A percentile compares a stretch with the other conserved stretches of the same genome.
Conservation (phyloP, 75 land plant species). For the Larix kaempferi region DNA sequence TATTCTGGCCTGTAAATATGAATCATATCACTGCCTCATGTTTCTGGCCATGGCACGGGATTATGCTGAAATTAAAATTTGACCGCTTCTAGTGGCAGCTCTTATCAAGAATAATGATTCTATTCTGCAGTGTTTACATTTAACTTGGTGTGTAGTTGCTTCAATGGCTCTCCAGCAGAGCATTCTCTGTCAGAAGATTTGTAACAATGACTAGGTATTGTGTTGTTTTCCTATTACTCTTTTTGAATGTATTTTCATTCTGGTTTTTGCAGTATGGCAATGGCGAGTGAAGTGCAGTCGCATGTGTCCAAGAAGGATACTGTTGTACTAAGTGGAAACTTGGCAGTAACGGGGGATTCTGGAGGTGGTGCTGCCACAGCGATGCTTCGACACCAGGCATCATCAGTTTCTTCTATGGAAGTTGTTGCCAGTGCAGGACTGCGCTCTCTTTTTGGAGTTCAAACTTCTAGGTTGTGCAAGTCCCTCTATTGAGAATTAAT, state of each 20-base stretch:
- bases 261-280: constrained; percentile 63
- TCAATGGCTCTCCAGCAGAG: not conserved
- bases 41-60: not conserved
- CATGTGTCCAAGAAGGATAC: constrained; percentile 75
- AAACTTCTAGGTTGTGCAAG: constrained; percentile 65
- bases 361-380: constrained; percentile 77
- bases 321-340: constrained; percentile 74
- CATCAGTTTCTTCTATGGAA: constrained; percentile 75
- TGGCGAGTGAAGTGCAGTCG: constrained; percentile 79
- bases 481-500: not conserved
- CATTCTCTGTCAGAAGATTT: not conserved
- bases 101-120: not conserved
- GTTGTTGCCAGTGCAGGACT: constrained; percentile 76
- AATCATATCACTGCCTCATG: not conserved
- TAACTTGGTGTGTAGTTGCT: not conserved
- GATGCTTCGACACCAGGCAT: constrained; percentile 61
- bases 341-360: constrained; percentile 47
- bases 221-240: not conserved
- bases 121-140: not conserved
- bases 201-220: not conserved
- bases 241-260: not conserved
- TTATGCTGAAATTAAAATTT: not conserved
- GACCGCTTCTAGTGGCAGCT: not conserved
- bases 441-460: constrained; percentile 66
- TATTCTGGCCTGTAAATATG: constrained; percentile 1